Evolutionary conservation across 257 asterid species (phyloP).

Genomic region (Nyctanthes arbortristis): DNA sequence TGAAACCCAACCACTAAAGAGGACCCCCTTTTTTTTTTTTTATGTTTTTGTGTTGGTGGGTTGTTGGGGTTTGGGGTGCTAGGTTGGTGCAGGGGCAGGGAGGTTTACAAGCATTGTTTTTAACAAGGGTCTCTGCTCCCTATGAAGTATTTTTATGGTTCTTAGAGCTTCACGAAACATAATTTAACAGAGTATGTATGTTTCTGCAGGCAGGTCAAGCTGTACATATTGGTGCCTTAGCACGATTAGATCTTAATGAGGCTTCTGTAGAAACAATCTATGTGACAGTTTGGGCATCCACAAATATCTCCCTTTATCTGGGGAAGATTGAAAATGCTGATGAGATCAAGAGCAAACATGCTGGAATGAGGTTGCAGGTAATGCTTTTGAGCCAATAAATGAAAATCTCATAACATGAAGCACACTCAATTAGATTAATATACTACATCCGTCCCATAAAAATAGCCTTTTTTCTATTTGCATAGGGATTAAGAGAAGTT

Average conservation of each 20-base stretch:
- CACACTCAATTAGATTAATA: background rate
- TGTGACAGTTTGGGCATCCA: constrained; percentile 76
- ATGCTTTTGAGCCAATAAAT: constrained; percentile 16
- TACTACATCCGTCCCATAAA: too few species aligned
- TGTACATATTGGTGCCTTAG: constrained; percentile 77
- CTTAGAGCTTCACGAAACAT: background rate
- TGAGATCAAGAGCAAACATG: constrained; percentile 75
- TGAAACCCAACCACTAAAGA: too few species aligned
- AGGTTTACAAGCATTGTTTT: background rate
- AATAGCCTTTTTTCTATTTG: too few species aligned
- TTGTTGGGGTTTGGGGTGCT: background rate
- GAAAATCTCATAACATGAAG: background rate
- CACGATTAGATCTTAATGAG: constrained; percentile 69
- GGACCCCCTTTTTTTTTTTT: background rate
- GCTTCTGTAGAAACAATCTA: constrained; percentile 85
- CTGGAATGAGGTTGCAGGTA: constrained; percentile 91
- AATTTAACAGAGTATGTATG: constrained; percentile 6
- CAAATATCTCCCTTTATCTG: constrained; percentile 75
- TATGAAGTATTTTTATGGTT: background rate
- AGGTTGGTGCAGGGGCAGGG: background rate
- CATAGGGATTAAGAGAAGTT: too few species aligned
- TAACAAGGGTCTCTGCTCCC: background rate
- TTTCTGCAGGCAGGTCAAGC: constrained; percentile 83
- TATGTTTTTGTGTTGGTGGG: too few species aligned
- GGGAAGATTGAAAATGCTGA: constrained; percentile 87